A percentile compares a stretch with the other conserved stretches of the same genome.
phyloP scores from a whole-genome alignment of 2,329 filamentous ascomycete genomes.

The Colletotrichum costaricense region DNA sequence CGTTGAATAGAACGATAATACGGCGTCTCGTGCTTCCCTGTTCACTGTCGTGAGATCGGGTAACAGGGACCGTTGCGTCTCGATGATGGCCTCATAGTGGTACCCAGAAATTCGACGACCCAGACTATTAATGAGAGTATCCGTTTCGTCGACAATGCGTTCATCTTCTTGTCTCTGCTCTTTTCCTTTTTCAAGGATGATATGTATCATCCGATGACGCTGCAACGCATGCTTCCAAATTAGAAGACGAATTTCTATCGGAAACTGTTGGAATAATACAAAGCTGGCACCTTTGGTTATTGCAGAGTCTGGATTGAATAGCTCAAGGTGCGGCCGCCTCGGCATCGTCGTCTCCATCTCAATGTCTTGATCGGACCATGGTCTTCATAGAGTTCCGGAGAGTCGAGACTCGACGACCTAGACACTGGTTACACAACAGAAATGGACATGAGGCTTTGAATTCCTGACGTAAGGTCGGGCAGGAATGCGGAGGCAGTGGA shows the following conservation, averaged over 20 bases:
- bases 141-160: not conserved
- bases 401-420: not conserved
- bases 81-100: slow-evolving; percentile 7
- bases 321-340: slow-evolving; percentile 20
- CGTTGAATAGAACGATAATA: slow-evolving; percentile 5
- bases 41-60: not conserved
- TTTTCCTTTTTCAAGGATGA: not conserved
- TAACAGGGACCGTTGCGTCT: not conserved
- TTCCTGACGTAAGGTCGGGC: not conserved
- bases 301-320: slow-evolving; percentile 7
- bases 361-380: not conserved
- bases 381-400: too few relatives aligned
- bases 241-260: slow-evolving; percentile 1
- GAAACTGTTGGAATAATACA: not conserved
- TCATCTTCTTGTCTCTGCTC: not conserved
- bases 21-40: slow-evolving; percentile 1
- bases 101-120: not conserved
- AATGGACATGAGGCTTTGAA: not conserved
- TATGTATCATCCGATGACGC: slow-evolving; percentile 1
- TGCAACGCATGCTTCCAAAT: slow-evolving; percentile 17
- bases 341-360: not conserved
- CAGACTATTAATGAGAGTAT: not conserved
- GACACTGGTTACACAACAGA: not conserved
- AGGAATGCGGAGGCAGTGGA: not conserved
- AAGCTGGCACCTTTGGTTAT: not conserved